Percentiles rank a stretch among this genome's conserved stretches.
phyloP scores from a whole-genome alignment of 2,329 filamentous ascomycete species.

The Phaeosphaeria sp. region DNA sequence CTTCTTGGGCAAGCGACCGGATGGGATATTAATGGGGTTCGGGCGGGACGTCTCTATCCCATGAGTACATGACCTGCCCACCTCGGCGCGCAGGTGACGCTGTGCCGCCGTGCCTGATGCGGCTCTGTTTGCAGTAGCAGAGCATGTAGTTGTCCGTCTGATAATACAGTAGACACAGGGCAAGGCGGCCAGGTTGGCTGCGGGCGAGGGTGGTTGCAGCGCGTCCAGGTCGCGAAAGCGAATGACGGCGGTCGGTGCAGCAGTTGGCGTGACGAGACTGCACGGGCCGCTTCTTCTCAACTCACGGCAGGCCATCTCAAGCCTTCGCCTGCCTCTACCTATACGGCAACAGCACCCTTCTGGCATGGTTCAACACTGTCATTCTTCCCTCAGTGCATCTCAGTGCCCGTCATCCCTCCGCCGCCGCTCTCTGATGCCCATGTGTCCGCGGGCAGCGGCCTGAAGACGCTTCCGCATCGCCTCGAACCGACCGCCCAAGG shows the following conservation, averaged over 20 bases:
- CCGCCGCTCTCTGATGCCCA: conserved; percentile 14
- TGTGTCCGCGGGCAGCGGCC: conserved; percentile 25
- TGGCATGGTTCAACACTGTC: conserved; percentile 24
- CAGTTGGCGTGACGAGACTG: not conserved
- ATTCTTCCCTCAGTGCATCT: conserved; percentile 25
- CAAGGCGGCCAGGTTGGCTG: not conserved
- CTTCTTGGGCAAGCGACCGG: conserved; percentile 21
- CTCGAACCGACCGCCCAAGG: conserved; percentile 24
- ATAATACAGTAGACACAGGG: not conserved
- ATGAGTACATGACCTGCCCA: conserved; percentile 20
- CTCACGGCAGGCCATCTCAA: conserved; percentile 13
- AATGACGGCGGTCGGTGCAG: conserved; percentile 7
- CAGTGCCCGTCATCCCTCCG: conserved; percentile 9
- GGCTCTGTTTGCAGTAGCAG: not conserved
- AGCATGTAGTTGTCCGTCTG: not conserved
- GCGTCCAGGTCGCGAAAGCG: conserved; percentile 13
- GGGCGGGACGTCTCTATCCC: conserved; percentile 19
- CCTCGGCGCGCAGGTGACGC: conserved; percentile 24
- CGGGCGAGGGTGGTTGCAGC: conserved; percentile 3
- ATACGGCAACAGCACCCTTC: conserved; percentile 8
- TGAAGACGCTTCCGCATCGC: conserved; percentile 34
- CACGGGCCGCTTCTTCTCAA: conserved; percentile 10
- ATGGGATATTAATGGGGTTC: conserved; percentile 33
- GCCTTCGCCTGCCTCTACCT: conserved; percentile 20
- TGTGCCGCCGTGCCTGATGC: conserved; percentile 7